phyloP scores from a whole-genome alignment of 768 basidiomycete species.

The Coprinopsis marcescibilis region DNA sequence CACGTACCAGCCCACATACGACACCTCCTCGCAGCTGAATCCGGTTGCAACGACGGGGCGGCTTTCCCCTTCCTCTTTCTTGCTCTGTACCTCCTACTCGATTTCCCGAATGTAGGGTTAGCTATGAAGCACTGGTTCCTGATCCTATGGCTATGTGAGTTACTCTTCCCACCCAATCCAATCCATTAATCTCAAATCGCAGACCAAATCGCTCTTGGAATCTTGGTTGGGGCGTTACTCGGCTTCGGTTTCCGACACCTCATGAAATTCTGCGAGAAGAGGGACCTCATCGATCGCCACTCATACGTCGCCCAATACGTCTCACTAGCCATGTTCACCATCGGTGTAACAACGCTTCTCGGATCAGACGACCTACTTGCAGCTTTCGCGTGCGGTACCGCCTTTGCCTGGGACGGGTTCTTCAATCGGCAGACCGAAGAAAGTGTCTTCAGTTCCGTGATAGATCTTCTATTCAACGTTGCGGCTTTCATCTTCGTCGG shows the following conservation, averaged over 20 bases:
- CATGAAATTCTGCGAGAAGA: slow-evolving; percentile 88
- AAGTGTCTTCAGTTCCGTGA: slow-evolving; percentile 91
- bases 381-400: slow-evolving; percentile 90
- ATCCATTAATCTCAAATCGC: slow-evolving; percentile 12
- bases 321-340: slow-evolving; percentile 75
- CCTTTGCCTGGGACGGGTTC: slow-evolving; percentile 96
- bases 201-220: slow-evolving; percentile 79
- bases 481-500: slow-evolving; percentile 95
- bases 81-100: slow-evolving; percentile 80
- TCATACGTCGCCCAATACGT: slow-evolving; percentile 93
- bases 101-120: slow-evolving; percentile 44
- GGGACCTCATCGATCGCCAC: slow-evolving; percentile 86
- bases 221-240: slow-evolving; percentile 65
- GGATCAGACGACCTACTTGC: slow-evolving; percentile 94
- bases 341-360: slow-evolving; percentile 78
- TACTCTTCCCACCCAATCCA: slow-evolving; percentile 9
- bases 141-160: slow-evolving; percentile 79
- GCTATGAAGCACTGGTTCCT: slow-evolving; percentile 89
- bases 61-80: slow-evolving; percentile 93
- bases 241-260: slow-evolving; percentile 81
- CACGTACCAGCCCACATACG: slow-evolving; percentile 86
- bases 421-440: slow-evolving; percentile 93
- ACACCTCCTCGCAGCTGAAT: slow-evolving; percentile 64
- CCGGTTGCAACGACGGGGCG: slow-evolving; percentile 94
- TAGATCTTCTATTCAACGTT: slow-evolving; percentile 93